Evolutionary conservation across 192 early-diverging fungal species (phyloP).

Genomic region (Dissophora globulifera): DNA sequence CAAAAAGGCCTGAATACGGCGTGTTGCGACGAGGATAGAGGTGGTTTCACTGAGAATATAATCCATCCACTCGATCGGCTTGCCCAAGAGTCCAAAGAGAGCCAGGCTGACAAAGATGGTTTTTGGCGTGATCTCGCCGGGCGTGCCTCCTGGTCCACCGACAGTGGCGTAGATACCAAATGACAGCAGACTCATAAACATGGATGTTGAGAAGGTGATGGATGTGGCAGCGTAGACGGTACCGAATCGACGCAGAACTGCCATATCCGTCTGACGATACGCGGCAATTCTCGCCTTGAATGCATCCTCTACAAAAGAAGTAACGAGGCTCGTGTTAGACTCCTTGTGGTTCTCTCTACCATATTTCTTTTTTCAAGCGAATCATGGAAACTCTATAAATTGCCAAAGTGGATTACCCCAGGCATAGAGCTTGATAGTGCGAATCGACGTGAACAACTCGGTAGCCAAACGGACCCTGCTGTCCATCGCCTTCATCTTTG

Average conservation of each 20-base stretch:
- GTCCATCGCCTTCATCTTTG: slow-evolving; percentile 4
- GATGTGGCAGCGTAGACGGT: slow-evolving; percentile 7
- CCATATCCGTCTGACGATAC: slow-evolving; percentile 10
- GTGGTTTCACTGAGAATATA: slow-evolving; percentile 55
- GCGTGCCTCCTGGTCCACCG: slow-evolving; percentile 21
- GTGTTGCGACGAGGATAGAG: slow-evolving; percentile 64
- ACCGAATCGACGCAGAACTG: slow-evolving; percentile 14
- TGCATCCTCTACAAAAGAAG: slow-evolving; percentile 7
- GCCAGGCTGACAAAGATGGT: not conserved
- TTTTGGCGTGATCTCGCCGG: slow-evolving; percentile 22
- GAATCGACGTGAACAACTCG: slow-evolving; percentile 40
- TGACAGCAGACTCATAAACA: slow-evolving; percentile 32
- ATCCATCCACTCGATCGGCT: not conserved
- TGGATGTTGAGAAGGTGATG: slow-evolving; percentile 15
- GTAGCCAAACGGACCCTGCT: slow-evolving; percentile 32
- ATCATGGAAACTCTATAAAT: not conserved
- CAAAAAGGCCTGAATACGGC: slow-evolving; percentile 60
- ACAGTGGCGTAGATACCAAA: slow-evolving; percentile 32
- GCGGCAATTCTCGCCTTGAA: slow-evolving; percentile 13
- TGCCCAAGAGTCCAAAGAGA: not conserved
- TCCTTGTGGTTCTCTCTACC: too few species aligned
- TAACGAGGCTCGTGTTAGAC: not conserved
- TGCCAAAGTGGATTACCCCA: not conserved
- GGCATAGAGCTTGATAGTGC: slow-evolving; percentile 50
- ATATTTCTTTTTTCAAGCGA: not conserved